These are phyloP conservation scores for Cyathus striatus DNA, from an alignment of 768 basidiomycete species.

Conservation along the genomic window DNA sequence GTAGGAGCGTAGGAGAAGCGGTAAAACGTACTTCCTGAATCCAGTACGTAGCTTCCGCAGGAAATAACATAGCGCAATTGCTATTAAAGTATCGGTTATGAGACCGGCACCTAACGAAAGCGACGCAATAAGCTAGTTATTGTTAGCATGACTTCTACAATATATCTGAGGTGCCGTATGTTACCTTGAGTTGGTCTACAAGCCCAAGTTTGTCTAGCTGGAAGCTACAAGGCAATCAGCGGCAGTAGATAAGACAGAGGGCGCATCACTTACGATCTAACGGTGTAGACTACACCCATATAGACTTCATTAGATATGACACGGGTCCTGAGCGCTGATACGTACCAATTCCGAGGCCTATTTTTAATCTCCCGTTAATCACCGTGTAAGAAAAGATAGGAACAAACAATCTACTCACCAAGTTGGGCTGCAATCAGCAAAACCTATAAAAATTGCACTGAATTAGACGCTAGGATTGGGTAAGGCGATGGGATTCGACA, in stretches of 20 bases:
- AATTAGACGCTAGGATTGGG: not conserved
- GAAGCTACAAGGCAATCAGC: no score
- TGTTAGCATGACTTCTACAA: no score
- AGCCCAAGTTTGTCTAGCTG: conserved; percentile 23
- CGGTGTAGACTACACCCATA: conserved; percentile 32
- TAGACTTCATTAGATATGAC: not conserved
- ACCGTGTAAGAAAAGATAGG: no score
- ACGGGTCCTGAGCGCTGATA: not conserved
- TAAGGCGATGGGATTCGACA: conserved; percentile 9
- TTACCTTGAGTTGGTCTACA: conserved; percentile 33
- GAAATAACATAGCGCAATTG: conserved; percentile 47
- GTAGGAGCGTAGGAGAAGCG: not conserved
- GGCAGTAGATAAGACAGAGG: no score
- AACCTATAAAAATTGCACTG: conserved; percentile 21
- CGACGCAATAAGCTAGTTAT: conserved; percentile 33
- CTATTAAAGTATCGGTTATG: conserved; percentile 45
- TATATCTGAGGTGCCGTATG: no score
- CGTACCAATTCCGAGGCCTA: conserved; percentile 35
- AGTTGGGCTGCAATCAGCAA: conserved; percentile 36
- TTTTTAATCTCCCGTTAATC: no score
- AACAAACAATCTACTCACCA: conserved; percentile 30
- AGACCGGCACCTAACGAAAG: conserved; percentile 45
- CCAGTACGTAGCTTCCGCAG: conserved; percentile 49
- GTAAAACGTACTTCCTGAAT: conserved; percentile 27
- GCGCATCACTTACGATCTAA: conserved; percentile 38